Conservation (phyloP, 345 rosid genomes). For the Moringa oleifera region DNA sequence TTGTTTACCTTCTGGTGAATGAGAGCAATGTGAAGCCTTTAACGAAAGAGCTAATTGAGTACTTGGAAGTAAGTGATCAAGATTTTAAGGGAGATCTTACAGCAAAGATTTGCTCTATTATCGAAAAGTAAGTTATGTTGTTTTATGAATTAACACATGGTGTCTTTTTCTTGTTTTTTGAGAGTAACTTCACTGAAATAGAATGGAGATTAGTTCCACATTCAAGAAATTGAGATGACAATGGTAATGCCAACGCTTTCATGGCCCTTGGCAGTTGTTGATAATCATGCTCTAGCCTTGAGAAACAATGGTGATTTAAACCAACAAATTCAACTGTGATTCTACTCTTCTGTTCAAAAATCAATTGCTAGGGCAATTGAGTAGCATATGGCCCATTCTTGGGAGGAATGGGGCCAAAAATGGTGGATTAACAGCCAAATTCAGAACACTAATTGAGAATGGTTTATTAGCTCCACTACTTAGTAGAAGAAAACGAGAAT, state of each 20-base stretch:
- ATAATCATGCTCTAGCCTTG: not conserved
- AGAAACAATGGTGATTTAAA: not conserved
- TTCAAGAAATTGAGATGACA: not conserved
- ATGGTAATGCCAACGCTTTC: too few species aligned
- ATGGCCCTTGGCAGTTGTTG: not conserved
- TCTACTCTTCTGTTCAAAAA: too few species aligned
- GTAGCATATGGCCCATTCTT: too few species aligned
- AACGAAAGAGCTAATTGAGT: constrained; percentile 88
- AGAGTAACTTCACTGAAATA: constrained; percentile 4
- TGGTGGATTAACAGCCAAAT: too few species aligned
- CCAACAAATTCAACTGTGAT: not conserved
- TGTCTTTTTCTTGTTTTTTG: constrained; percentile 2
- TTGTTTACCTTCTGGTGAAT: constrained; percentile 77
- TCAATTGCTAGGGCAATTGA: too few species aligned
- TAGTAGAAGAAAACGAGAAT: too few species aligned
- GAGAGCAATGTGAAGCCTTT: constrained; percentile 87
- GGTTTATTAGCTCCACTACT: too few species aligned
- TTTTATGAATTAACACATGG: constrained; percentile 4
- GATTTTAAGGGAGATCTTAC: constrained; percentile 98
- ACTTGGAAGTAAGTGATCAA: constrained; percentile 92
- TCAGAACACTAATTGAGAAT: too few species aligned
- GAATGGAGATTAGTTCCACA: not conserved
- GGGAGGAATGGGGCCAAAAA: too few species aligned
- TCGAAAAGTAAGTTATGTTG: constrained; percentile 75
- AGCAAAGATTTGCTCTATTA: constrained; percentile 92